Conservation (phyloP, 495 filamentous ascomycete species). For the Penicillium lividum region DNA sequence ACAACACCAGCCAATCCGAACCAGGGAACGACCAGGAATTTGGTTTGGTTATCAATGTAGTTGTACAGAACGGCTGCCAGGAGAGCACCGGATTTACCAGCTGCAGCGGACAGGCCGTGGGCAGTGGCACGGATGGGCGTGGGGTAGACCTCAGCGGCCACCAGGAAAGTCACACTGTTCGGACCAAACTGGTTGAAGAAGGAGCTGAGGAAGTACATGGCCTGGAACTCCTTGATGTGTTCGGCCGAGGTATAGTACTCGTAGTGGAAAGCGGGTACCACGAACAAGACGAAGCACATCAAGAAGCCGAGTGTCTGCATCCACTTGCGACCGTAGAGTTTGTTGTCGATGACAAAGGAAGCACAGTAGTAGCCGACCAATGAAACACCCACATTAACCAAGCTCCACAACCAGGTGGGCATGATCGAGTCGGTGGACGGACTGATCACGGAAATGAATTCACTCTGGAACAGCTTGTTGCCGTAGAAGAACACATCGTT, state of each 20-base stretch:
- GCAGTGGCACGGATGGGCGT: conserved; percentile 87
- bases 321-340: conserved; percentile 86
- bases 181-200: conserved; percentile 98
- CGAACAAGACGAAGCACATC: conserved; percentile 81
- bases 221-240: conserved; percentile 78
- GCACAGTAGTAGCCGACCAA: conserved; percentile 81
- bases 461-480: conserved; percentile 91
- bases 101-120: conserved; percentile 83
- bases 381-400: conserved; percentile 81
- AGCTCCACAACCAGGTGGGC: conserved; percentile 85
- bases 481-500: conserved; percentile 98
- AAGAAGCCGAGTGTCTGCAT: conserved; percentile 92
- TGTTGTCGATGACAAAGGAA: conserved; percentile 82
- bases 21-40: conserved; percentile 89
- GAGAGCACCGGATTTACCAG: conserved; percentile 82
- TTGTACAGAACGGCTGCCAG: conserved; percentile 82
- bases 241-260: conserved; percentile 66
- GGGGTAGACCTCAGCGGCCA: conserved; percentile 88
- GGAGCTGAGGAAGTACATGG: conserved; percentile 87
- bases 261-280: conserved; percentile 82
- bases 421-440: conserved; percentile 64
- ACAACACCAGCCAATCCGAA: conserved; percentile 83
- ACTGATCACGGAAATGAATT: conserved; percentile 79
- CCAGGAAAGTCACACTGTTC: conserved; percentile 88
- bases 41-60: conserved; percentile 75